phyloP scores from a whole-genome alignment of 257 asterid species.

The Rauvolfia tetraphylla region DNA sequence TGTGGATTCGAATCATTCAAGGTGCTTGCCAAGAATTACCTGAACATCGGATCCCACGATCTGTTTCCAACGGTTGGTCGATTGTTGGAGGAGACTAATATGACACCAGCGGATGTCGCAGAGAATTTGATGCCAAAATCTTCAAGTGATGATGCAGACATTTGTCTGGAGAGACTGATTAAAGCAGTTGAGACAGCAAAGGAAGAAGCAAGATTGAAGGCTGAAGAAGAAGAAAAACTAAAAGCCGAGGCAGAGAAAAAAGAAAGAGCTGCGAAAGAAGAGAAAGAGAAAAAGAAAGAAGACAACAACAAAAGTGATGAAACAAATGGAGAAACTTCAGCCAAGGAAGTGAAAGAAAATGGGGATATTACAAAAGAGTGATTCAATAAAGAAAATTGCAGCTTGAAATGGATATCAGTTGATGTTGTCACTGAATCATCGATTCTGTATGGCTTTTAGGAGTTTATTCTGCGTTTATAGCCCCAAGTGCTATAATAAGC shows the following conservation, averaged over 20 bases:
- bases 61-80: neutral
- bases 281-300: neutral
- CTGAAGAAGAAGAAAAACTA: conserved; percentile 1
- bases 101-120: conserved; percentile 5
- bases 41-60: neutral
- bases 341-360: neutral
- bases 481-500: too few species aligned
- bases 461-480: too few species aligned
- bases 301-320: neutral
- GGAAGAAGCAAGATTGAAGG: neutral
- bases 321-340: neutral
- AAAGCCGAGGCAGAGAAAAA: conserved; percentile 3
- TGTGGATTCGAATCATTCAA: too few species aligned
- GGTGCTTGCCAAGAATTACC: neutral
- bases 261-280: neutral
- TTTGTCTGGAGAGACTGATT: conserved; percentile 16
- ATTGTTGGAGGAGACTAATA: conserved; percentile 6
- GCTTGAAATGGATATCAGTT: too few species aligned
- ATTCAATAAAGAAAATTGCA: too few species aligned
- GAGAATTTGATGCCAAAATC: conserved; percentile 6
- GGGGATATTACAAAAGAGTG: neutral
- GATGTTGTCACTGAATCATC: too few species aligned
- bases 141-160: neutral
- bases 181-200: conserved; percentile 12
- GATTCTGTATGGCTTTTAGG: too few species aligned